Percentiles rank a stretch among this genome's conserved stretches.
These are phyloP conservation scores for Teratosphaeriaceae sp. DNA, from an alignment of 2,329 filamentous ascomycete species.

Conservation along the genomic window DNA sequence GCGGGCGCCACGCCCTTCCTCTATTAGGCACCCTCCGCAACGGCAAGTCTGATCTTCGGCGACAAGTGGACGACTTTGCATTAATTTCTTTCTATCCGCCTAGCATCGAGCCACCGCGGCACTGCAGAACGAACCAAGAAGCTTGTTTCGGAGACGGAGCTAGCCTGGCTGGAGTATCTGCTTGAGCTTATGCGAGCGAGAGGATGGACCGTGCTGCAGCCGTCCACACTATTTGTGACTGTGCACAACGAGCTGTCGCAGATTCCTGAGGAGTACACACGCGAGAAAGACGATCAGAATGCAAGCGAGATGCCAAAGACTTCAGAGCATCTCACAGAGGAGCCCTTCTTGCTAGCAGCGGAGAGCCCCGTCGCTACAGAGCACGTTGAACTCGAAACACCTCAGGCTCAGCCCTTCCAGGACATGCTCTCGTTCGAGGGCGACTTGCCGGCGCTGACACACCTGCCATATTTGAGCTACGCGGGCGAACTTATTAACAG, in stretches of 20 bases:
- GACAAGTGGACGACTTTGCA: constrained; percentile 85
- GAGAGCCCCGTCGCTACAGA: constrained; percentile 14
- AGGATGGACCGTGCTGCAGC: constrained; percentile 76
- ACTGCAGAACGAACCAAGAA: constrained; percentile 38
- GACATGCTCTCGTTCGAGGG: constrained; percentile 42
- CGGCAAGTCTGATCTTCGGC: constrained; percentile 76
- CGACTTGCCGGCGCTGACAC: constrained; percentile 40
- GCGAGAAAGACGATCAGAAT: constrained; percentile 1
- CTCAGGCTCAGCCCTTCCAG: constrained; percentile 40
- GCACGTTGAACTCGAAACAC: constrained; percentile 43
- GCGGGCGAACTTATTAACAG: constrained; percentile 47
- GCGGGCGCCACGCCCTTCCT: constrained; percentile 56
- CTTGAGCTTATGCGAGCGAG: constrained; percentile 68
- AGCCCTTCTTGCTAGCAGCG: constrained; percentile 32
- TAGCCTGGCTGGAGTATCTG: constrained; percentile 72
- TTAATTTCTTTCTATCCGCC: constrained; percentile 62
- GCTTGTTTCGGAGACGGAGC: constrained; percentile 58
- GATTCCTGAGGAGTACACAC: constrained; percentile 58
- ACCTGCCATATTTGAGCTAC: constrained; percentile 58
- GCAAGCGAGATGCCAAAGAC: constrained; percentile 7
- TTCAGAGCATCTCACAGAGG: constrained; percentile 11
- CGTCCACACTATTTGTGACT: constrained; percentile 58
- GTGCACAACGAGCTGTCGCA: constrained; percentile 71
- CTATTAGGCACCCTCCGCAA: constrained; percentile 78
- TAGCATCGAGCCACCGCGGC: constrained; percentile 35